Base-by-base conservation (phyloP, 352 stramenopile genomes). In the Pythium sukuiense region DNA sequence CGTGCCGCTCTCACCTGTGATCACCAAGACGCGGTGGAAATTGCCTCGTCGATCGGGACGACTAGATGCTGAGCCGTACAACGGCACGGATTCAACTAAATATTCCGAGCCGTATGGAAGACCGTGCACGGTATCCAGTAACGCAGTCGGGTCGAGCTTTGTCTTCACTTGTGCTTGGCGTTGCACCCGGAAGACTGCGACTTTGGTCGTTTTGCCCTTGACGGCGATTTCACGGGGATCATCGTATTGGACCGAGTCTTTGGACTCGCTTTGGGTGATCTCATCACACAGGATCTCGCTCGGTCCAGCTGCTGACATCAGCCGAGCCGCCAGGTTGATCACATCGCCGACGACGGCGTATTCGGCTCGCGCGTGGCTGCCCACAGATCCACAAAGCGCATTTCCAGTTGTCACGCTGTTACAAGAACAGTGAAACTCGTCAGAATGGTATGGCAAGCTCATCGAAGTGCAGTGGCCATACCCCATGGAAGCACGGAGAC, bases 301-400 rank as follows among this genome's bases (percentile, higher is more conserved):
- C 0, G 76, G 70, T 5, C 59, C 55, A 0, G 86, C 85, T 0
- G 85, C 71, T 0, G 80, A 76, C 88, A 96, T 96, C 14, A 96
- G 69, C 6, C 88, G 74, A 24, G 87, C 85, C 8, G 87, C 80
- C 11, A 96, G 50, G 59, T 96, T 95, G 59, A 96, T 92, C 1
- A 89, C 82, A 41, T 96, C 85, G 2, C 88, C 88, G 18, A 96
- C 85, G 4, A 94, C 85, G 0, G 87, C 88, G 35, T 92, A 96
- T 48, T 96, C 88, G 20, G 82, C 82, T 9, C 88, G 79, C 39
- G 81, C 73, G 26, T 70, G 70, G 52, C 81, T 93, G 6, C 87
- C 87, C 26, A 96, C 79, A 1, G 85, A 88, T 3, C 83, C 83
- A 53, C 85, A 92, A 55, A 87, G 89, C 2, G 82, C 84, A n/a